Evolutionary conservation across 192 early-diverging fungal genomes (phyloP).

Genomic region (Entomortierella beljakovae): DNA sequence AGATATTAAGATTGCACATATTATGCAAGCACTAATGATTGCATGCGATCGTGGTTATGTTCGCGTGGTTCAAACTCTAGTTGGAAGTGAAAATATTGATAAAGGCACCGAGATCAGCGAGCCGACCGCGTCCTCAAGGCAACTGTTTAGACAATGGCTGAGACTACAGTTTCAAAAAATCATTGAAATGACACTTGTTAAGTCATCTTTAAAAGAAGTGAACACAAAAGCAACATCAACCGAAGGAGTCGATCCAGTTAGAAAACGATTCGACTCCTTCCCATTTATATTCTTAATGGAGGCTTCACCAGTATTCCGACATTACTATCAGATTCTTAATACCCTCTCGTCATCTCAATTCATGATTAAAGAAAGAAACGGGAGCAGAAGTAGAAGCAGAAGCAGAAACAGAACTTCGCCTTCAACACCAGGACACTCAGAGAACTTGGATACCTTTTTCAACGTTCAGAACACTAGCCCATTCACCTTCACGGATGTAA

Average conservation of each 20-base stretch:
- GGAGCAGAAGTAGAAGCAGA: no score
- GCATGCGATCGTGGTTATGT: constrained; percentile 37
- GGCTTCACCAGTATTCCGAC: constrained; percentile 35
- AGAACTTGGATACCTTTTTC: neutral
- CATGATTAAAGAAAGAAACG: constrained; percentile 5
- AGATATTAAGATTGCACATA: constrained; percentile 39
- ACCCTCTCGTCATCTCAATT: constrained; percentile 39
- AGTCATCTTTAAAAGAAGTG: neutral
- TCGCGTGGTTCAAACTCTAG: constrained; percentile 17
- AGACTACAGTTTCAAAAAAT: constrained; percentile 20
- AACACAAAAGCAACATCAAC: neutral
- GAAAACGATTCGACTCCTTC: constrained; percentile 16
- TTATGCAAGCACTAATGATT: constrained; percentile 49
- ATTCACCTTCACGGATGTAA: neutral
- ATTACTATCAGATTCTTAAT: constrained; percentile 48
- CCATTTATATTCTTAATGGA: constrained; percentile 50
- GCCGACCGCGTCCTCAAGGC: neutral
- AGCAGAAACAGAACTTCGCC: neutral
- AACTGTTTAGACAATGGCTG: constrained; percentile 26
- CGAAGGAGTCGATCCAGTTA: neutral
- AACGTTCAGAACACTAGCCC: neutral
- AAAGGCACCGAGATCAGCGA: neutral
- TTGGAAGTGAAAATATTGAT: neutral
- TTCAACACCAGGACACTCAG: neutral
- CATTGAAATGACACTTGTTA: neutral